Evolutionary conservation across 768 basidiomycete genomes (phyloP).

Genomic region (Boletus coccyginus): DNA sequence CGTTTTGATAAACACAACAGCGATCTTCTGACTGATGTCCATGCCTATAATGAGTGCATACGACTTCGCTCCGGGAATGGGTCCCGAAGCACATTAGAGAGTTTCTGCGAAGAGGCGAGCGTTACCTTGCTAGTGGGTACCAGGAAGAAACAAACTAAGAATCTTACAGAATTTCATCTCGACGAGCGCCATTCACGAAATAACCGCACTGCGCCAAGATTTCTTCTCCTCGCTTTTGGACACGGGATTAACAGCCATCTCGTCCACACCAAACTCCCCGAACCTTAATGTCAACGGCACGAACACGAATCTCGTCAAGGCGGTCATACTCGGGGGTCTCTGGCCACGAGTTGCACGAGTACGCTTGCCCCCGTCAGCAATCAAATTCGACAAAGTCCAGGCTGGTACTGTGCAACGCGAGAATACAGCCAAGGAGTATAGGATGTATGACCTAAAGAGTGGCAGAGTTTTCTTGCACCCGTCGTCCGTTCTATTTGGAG

Average conservation of each 20-base stretch:
- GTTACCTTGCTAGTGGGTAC: too few species aligned
- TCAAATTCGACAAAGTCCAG: slow-evolving; percentile 84
- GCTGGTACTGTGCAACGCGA: slow-evolving; percentile 83
- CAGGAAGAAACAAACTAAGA: not conserved
- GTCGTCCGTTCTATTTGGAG: slow-evolving; percentile 72
- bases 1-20: slow-evolving; percentile 71
- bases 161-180: slow-evolving; percentile 78
- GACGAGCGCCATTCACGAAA: slow-evolving; percentile 65
- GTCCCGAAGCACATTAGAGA: slow-evolving; percentile 41
- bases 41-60: slow-evolving; percentile 68
- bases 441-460: slow-evolving; percentile 66
- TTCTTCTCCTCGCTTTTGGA: slow-evolving; percentile 67
- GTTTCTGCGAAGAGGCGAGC: slow-evolving; percentile 70
- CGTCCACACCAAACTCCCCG: slow-evolving; percentile 43
- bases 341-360: slow-evolving; percentile 84
- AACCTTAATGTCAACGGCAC: slow-evolving; percentile 62
- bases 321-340: slow-evolving; percentile 80
- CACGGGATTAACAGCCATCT: slow-evolving; percentile 62
- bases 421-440: slow-evolving; percentile 80
- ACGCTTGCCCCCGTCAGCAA: slow-evolving; percentile 64
- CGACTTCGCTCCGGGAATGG: slow-evolving; percentile 50
- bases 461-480: slow-evolving; percentile 82
- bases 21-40: slow-evolving; percentile 80
- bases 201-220: slow-evolving; percentile 74
- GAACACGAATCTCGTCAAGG: slow-evolving; percentile 77